A percentile compares a stretch with the other conserved stretches of the same genome.
Evolutionary conservation across 2,329 filamentous ascomycete species (phyloP).

Genomic region (Thielaviopsis euricoi): DNA sequence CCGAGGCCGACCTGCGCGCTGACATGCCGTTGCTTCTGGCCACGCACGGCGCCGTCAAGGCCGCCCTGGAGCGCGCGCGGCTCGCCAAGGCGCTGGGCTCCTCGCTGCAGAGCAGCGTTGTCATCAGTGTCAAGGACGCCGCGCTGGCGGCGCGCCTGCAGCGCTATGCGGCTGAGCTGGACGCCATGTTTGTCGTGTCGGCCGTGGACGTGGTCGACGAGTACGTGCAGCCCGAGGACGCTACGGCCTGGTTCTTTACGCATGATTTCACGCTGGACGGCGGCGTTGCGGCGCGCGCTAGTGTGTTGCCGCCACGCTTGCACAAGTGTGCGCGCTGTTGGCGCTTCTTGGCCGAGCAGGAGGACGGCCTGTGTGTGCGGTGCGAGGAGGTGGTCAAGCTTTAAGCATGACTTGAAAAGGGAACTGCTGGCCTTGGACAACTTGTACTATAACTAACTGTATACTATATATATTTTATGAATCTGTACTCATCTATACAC

Average conservation of each 20-base stretch:
- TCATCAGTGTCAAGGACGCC: constrained; percentile 39
- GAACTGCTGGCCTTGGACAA: too few relatives aligned
- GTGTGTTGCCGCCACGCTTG: constrained; percentile 31
- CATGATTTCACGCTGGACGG: constrained; percentile 27
- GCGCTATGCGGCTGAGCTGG: constrained; percentile 33
- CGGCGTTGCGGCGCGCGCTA: constrained; percentile 21
- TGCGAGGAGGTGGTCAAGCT: constrained; percentile 48
- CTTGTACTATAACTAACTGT: neutral
- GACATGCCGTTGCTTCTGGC: constrained; percentile 33
- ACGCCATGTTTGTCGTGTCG: constrained; percentile 53
- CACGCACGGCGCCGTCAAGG: constrained; percentile 53
- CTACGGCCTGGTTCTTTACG: constrained; percentile 24
- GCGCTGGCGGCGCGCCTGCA: constrained; percentile 21
- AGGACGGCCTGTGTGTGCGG: constrained; percentile 52
- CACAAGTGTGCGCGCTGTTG: constrained; percentile 80
- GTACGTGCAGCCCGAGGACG: constrained; percentile 14
- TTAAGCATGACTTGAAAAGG: neutral
- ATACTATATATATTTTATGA: neutral
- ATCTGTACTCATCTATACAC: neutral
- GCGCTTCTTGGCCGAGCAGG: constrained; percentile 58
- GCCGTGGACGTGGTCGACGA: constrained; percentile 33
- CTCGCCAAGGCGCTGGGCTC: constrained; percentile 58
- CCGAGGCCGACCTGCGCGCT: constrained; percentile 20
- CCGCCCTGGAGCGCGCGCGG: constrained; percentile 57
- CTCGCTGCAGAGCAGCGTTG: constrained; percentile 50